Conservation (phyloP, 1,139 yeast genomes). For the Geotrichum bryndzae region DNA sequence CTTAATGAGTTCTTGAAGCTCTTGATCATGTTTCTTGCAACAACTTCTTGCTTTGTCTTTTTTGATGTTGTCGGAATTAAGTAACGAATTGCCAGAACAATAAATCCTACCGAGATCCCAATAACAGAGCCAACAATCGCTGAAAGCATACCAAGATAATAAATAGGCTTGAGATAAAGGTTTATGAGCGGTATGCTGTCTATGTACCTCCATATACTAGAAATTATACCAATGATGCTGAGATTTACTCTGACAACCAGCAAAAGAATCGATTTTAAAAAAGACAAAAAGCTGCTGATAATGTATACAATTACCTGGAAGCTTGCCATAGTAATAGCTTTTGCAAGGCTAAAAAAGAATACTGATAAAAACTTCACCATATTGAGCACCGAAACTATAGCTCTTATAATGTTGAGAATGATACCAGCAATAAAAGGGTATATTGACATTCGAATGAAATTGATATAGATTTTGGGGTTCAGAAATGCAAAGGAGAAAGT, state of each 20-base stretch:
- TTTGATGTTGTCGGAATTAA: background rate
- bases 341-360: background rate
- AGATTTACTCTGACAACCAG: background rate
- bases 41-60: background rate
- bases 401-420: background rate
- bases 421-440: background rate
- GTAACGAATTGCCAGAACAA: background rate
- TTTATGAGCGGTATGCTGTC: background rate
- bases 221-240: background rate
- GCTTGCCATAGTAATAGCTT: background rate
- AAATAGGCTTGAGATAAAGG: constrained; percentile 1
- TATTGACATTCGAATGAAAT: background rate
- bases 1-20: background rate
- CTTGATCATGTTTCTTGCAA: background rate
- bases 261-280: background rate
- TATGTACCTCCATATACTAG: background rate
- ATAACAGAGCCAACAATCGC: background rate
- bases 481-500: background rate
- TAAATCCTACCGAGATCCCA: constrained; percentile 1
- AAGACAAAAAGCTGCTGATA: background rate
- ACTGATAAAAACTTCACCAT: background rate
- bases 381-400: background rate
- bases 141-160: background rate
- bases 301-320: background rate
- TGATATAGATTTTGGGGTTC: background rate